These are phyloP conservation scores for Leishmania tropica DNA, from an alignment of 208 protist species.

Conservation along the genomic window DNA sequence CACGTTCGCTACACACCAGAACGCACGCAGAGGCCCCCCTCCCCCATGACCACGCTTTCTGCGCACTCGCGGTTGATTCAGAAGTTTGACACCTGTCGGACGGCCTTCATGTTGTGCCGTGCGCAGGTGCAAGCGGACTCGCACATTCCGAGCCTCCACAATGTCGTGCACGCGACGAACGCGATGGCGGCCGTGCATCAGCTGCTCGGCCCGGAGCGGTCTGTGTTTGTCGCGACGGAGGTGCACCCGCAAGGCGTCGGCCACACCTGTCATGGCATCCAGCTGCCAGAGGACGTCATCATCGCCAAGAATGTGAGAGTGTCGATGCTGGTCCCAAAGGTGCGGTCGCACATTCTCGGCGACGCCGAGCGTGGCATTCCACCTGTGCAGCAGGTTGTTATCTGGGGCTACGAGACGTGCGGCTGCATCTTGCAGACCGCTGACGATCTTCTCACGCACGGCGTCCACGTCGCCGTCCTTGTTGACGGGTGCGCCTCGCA, in stretches of 20 bases:
- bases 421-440: slow-evolving; percentile 73
- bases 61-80: slow-evolving; percentile 31
- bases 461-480: slow-evolving; percentile 59
- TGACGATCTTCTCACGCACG: slow-evolving; percentile 54
- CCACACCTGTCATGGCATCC: slow-evolving; percentile 32
- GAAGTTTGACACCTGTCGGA: slow-evolving; percentile 46
- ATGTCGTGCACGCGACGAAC: slow-evolving; percentile 59
- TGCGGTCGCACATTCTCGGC: slow-evolving; percentile 39
- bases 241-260: slow-evolving; percentile 55
- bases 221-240: slow-evolving; percentile 57
- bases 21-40: neutral
- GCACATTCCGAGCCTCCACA: slow-evolving; percentile 42
- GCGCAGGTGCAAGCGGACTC: slow-evolving; percentile 52
- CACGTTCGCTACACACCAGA: neutral
- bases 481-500: slow-evolving; percentile 57
- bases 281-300: slow-evolving; percentile 37
- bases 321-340: slow-evolving; percentile 52
- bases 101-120: slow-evolving; percentile 74
- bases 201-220: slow-evolving; percentile 28
- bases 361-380: slow-evolving; percentile 28
- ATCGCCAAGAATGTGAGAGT: slow-evolving; percentile 50
- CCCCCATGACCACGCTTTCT: neutral
- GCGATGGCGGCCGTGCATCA: slow-evolving; percentile 38
- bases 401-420: slow-evolving; percentile 78
- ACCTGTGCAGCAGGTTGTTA: slow-evolving; percentile 68